phyloP scores from a whole-genome alignment of 108 stramenopile genomes.

The Craspedostauros australis region DNA sequence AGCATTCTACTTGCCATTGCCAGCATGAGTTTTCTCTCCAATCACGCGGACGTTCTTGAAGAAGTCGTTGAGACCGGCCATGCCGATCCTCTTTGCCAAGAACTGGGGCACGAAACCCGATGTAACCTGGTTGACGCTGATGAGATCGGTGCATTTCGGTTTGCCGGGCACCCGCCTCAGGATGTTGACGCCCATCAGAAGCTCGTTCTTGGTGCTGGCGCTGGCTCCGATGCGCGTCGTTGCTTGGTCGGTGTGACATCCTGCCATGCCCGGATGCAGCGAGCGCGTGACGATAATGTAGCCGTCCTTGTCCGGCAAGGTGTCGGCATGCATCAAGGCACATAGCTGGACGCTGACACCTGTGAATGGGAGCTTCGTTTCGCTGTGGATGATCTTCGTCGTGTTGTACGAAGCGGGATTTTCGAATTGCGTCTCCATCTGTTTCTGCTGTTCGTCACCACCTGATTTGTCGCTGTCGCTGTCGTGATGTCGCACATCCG shows the following conservation, averaged over 20 bases:
- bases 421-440: too few species aligned
- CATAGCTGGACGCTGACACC: conserved; percentile 27
- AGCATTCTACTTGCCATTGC: too few species aligned
- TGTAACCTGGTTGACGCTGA: conserved; percentile 38
- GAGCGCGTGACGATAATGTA: conserved; percentile 43
- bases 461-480: conserved; percentile 7
- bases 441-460: too few species aligned
- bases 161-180: conserved; percentile 34
- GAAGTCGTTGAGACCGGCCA: conserved; percentile 44
- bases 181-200: conserved; percentile 47
- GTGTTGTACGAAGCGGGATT: too few species aligned
- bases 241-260: conserved; percentile 13
- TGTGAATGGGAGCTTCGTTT: conserved; percentile 52
- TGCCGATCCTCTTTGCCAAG: conserved; percentile 30
- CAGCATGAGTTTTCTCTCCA: too few species aligned
- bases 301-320: conserved; percentile 25
- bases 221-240: neutral
- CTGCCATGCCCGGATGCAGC: conserved; percentile 22
- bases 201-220: conserved; percentile 30
- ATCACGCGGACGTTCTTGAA: conserved; percentile 41
- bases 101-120: conserved; percentile 42
- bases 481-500: neutral
- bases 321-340: conserved; percentile 37
- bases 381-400: conserved; percentile 38
- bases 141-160: conserved; percentile 37